Percentiles rank a stretch among this genome's conserved stretches.
Evolutionary conservation across 2,329 filamentous ascomycete genomes (phyloP).

Genomic region (Exophiala calicioides): DNA sequence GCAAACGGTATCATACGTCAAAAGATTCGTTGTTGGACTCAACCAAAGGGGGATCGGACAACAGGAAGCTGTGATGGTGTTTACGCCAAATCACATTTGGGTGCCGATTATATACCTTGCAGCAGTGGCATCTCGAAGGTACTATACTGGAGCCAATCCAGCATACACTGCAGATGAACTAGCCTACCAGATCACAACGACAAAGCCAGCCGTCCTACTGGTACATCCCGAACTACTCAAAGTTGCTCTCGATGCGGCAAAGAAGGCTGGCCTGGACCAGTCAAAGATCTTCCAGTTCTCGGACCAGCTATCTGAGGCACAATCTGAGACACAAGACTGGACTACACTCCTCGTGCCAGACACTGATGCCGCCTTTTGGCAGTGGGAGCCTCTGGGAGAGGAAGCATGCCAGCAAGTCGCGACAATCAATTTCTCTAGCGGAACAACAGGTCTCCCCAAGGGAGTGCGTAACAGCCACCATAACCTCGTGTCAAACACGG

Average conservation of each 20-base stretch:
- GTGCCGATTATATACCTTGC: conserved; percentile 54
- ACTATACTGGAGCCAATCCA: conserved; percentile 59
- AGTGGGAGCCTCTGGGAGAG: conserved; percentile 36
- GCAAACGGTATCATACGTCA: conserved; percentile 64
- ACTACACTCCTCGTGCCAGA: conserved; percentile 48
- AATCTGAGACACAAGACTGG: conserved; percentile 31
- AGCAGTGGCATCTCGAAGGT: conserved; percentile 50
- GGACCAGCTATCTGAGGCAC: conserved; percentile 44
- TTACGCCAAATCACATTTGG: conserved; percentile 68
- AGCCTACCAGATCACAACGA: conserved; percentile 54
- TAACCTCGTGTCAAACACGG: conserved; percentile 56
- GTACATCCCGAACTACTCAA: conserved; percentile 51
- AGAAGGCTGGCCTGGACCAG: conserved; percentile 25
- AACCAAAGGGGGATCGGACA: conserved; percentile 60
- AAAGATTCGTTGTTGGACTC: conserved; percentile 69
- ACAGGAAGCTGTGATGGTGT: conserved; percentile 68
- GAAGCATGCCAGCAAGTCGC: conserved; percentile 45
- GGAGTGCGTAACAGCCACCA: conserved; percentile 53
- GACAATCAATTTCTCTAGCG: conserved; percentile 55
- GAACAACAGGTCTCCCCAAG: conserved; percentile 56
- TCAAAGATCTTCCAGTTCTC: conserved; percentile 32
- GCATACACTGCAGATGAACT: conserved; percentile 55
- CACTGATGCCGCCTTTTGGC: conserved; percentile 38
- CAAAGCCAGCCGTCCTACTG: conserved; percentile 52
- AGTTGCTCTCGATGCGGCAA: conserved; percentile 41